Conservation (phyloP, 352 stramenopile species). For the Globisporangium middletonii region DNA sequence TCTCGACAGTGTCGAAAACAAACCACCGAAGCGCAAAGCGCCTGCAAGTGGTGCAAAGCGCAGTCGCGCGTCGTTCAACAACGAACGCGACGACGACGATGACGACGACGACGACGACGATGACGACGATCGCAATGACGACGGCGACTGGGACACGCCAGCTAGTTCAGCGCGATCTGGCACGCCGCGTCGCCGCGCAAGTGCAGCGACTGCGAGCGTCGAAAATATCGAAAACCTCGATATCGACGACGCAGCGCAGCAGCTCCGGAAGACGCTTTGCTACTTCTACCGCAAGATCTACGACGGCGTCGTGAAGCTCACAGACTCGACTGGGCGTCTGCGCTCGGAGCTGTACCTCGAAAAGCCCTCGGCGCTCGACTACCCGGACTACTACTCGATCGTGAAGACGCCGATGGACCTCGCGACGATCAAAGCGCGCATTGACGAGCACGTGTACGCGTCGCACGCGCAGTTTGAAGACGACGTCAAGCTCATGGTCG, state of each 20-base stretch:
- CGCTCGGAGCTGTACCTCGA: conserved; percentile 73
- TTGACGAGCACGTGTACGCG: conserved; percentile 60
- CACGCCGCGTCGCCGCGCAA: no score
- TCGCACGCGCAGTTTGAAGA: conserved; percentile 62
- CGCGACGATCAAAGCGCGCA: conserved; percentile 76
- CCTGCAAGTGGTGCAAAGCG: conserved; percentile 25
- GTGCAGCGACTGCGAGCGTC: conserved; percentile 7
- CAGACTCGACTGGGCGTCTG: conserved; percentile 57
- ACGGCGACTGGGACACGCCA: no score
- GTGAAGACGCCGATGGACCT: conserved; percentile 87
- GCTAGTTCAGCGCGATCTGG: no score
- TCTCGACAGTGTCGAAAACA: conserved; percentile 1
- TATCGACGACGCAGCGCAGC: conserved; percentile 41
- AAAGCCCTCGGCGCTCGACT: conserved; percentile 72
- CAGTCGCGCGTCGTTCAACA: conserved; percentile 14
- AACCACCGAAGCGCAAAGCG: conserved; percentile 9
- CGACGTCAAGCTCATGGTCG: conserved; percentile 83
- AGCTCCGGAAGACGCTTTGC: conserved; percentile 59
- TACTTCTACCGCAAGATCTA: conserved; percentile 86
- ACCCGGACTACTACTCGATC: conserved; percentile 89
- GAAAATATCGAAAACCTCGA: conserved; percentile 6
- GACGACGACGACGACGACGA: conserved; percentile 9
- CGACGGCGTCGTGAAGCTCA: conserved; percentile 76
- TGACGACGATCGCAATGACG: no score
- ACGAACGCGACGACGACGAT: background rate